Evolutionary conservation across 352 stramenopile species (phyloP).

Genomic region (Globisporangium viniferum): DNA sequence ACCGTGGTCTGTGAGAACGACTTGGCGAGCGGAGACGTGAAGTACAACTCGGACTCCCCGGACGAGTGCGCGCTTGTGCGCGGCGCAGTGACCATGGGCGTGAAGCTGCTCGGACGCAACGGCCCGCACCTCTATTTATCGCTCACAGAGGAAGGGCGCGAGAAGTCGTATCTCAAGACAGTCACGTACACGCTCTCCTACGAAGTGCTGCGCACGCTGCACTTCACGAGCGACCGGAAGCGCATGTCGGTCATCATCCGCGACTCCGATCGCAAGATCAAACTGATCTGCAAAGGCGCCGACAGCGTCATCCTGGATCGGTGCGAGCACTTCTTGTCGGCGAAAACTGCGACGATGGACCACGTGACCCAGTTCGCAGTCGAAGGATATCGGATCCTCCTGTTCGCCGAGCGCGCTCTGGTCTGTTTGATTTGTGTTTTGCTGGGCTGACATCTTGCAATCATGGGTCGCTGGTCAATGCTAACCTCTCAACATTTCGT

Average conservation of each 20-base stretch:
- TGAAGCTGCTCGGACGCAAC: conserved; percentile 70
- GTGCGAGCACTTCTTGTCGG: conserved; percentile 57
- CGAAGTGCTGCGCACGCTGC: conserved; percentile 64
- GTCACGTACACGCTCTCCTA: conserved; percentile 66
- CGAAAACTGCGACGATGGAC: conserved; percentile 49
- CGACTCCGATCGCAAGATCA: conserved; percentile 45
- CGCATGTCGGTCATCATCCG: conserved; percentile 83
- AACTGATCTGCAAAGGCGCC: conserved; percentile 79
- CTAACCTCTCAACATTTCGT: background rate
- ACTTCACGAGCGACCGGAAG: conserved; percentile 80
- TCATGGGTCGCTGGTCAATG: background rate
- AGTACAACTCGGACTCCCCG: conserved; percentile 90
- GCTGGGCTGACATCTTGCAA: background rate
- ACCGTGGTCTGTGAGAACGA: conserved; percentile 82
- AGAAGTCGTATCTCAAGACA: conserved; percentile 58
- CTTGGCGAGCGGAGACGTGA: conserved; percentile 31
- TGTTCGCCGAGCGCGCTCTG: conserved; percentile 73
- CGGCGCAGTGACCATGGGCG: conserved; percentile 70
- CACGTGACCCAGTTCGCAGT: conserved; percentile 83
- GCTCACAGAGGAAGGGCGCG: conserved; percentile 53
- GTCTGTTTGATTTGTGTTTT: conserved; percentile 31
- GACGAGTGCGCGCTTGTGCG: conserved; percentile 92
- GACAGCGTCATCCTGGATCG: conserved; percentile 76
- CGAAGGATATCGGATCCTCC: conserved; percentile 83
- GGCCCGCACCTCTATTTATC: conserved; percentile 53